Percentiles rank a stretch among this genome's conserved stretches.
Evolutionary conservation across 208 protist genomes (phyloP).

Genomic region (Naegleria gruberi): DNA sequence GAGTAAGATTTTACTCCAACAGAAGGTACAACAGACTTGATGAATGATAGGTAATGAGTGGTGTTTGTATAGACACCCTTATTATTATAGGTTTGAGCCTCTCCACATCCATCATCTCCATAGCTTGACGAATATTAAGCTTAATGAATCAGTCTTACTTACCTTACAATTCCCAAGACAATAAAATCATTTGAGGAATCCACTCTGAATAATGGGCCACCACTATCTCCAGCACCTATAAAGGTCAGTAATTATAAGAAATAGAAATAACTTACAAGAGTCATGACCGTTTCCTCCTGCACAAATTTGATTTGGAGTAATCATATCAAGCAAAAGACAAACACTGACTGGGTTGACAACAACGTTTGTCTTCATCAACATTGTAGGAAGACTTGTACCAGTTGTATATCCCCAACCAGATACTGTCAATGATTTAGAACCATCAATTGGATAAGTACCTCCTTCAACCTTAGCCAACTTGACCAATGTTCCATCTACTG

Average conservation of each 20-base stretch:
- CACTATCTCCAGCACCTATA: neutral
- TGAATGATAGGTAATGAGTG: neutral
- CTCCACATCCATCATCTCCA: neutral
- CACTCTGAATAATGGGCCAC: neutral
- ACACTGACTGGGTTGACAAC: neutral
- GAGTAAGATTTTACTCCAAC: neutral
- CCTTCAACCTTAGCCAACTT: neutral
- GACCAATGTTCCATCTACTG: neutral
- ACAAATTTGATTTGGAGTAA: neutral
- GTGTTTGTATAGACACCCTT: neutral
- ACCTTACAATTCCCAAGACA: neutral
- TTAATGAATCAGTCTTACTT: too few species aligned
- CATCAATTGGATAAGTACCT: neutral
- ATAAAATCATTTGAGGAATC: neutral
- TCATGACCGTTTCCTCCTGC: neutral
- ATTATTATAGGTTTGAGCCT: neutral
- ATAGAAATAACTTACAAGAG: neutral
- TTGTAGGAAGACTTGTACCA: neutral
- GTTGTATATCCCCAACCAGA: neutral
- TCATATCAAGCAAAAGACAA: neutral
- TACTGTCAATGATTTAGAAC: neutral
- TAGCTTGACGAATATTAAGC: too few species aligned
- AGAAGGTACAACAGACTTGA: neutral
- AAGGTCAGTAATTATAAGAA: neutral
- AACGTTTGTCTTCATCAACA: neutral